A percentile compares a stretch with the other conserved stretches of the same genome.
Evolutionary conservation across 768 basidiomycete species (phyloP).

Genomic region (Tephrocybe sp.): DNA sequence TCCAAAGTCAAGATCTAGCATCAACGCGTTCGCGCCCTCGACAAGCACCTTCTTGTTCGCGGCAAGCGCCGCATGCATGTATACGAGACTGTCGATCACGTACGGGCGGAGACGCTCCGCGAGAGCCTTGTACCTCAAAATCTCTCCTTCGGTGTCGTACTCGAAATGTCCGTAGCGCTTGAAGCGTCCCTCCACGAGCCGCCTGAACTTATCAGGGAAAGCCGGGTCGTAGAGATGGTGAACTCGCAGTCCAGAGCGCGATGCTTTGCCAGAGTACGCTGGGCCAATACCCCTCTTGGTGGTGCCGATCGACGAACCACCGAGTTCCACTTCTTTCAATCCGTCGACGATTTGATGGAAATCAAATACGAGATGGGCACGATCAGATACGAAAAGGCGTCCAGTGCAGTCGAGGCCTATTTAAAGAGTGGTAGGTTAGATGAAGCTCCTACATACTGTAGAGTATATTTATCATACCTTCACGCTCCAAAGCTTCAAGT

Average conservation of each 20-base stretch:
- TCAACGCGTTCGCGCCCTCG: conserved; percentile 96
- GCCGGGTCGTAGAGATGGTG: conserved; percentile 92
- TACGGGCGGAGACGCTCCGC: conserved; percentile 84
- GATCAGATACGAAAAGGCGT: conserved; percentile 90
- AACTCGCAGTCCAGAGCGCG: conserved; percentile 90
- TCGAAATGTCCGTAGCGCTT: conserved; percentile 98
- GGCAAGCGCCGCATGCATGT: conserved; percentile 77
- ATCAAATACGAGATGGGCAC: conserved; percentile 96
- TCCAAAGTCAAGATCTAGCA: conserved; percentile 98
- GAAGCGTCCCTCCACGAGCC: conserved; percentile 93
- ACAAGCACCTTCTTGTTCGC: conserved; percentile 81
- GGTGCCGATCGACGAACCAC: conserved; percentile 94
- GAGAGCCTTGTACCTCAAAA: conserved; percentile 84
- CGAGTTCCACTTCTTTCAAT: conserved; percentile 95
- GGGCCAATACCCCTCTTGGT: conserved; percentile 99
- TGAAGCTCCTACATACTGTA: background rate
- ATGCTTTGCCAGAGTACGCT: conserved; percentile 96
- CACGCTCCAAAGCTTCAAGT: conserved; percentile 77
- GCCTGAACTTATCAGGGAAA: conserved; percentile 92
- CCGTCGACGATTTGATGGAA: conserved; percentile 99
- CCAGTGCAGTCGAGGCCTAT: conserved; percentile 81
- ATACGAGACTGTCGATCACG: conserved; percentile 85
- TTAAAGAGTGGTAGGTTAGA: background rate
- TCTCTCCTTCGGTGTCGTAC: conserved; percentile 98
- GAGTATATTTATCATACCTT: conserved; percentile 71